These are phyloP conservation scores for Monilinia aucupariae DNA, from an alignment of 2,329 filamentous ascomycete genomes.

Conservation along the genomic window DNA sequence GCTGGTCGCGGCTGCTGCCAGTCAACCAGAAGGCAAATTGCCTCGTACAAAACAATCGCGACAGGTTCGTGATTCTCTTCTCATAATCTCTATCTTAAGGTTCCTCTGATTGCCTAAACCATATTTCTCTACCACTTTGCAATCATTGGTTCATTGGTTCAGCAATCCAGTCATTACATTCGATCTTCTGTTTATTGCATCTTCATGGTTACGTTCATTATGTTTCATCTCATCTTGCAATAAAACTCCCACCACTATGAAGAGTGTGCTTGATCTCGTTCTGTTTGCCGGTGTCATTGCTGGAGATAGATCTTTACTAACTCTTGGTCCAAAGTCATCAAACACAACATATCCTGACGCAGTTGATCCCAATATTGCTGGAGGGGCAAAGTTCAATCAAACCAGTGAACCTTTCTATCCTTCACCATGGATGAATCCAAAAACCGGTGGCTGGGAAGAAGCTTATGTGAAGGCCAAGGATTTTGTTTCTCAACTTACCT, in stretches of 20 bases:
- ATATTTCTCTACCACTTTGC: not conserved
- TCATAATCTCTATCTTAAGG: too few relatives aligned
- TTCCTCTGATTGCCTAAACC: not conserved
- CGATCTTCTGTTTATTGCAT: too few relatives aligned
- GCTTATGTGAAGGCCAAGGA: slow-evolving; percentile 65
- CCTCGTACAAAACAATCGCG: slow-evolving; percentile 6
- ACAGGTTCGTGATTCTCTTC: not conserved
- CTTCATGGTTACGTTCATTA: not conserved
- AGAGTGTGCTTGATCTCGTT: slow-evolving; percentile 12
- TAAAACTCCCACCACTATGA: not conserved
- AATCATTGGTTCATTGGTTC: not conserved
- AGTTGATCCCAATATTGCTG: not conserved
- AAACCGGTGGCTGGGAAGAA: slow-evolving; percentile 50
- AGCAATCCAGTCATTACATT: not conserved
- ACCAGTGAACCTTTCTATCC: slow-evolving; percentile 16
- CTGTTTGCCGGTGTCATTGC: not conserved
- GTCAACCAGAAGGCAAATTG: slow-evolving; percentile 2
- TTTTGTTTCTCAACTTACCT: slow-evolving; percentile 67
- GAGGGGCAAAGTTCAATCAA: slow-evolving; percentile 9
- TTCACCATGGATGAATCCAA: slow-evolving; percentile 18
- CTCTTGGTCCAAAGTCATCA: not conserved
- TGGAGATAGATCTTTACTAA: slow-evolving; percentile 5
- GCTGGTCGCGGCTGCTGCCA: not conserved
- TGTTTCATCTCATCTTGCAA: not conserved
- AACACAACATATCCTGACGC: slow-evolving; percentile 10